Evolutionary conservation across 352 stramenopile genomes (phyloP).

Genomic region (Blastocystis sp.): DNA sequence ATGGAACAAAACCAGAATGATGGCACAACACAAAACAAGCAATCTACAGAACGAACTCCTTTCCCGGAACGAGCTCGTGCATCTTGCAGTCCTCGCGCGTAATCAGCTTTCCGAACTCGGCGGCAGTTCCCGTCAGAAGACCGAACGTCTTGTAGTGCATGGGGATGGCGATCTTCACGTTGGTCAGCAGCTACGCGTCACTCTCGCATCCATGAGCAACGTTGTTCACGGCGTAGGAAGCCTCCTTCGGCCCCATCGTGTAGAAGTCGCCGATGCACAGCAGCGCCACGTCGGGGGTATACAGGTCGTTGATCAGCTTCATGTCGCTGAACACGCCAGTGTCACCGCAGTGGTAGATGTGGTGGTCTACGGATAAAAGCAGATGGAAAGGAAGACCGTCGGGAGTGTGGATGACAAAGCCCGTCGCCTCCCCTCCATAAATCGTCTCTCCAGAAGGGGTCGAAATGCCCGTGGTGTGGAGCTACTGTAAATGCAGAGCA

Average conservation of each 20-base stretch:
- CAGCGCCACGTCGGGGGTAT: conserved; percentile 52
- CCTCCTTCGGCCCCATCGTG: conserved; percentile 64
- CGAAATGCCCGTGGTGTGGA: conserved; percentile 53
- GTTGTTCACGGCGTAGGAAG: conserved; percentile 64
- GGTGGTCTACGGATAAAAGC: conserved; percentile 51
- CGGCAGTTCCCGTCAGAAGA: conserved; percentile 51
- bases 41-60: conserved; percentile 14
- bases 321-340: conserved; percentile 68
- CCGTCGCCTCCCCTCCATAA: conserved; percentile 63
- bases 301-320: conserved; percentile 68
- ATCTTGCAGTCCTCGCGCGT: conserved; percentile 63
- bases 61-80: conserved; percentile 37
- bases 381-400: conserved; percentile 20
- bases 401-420: conserved; percentile 64
- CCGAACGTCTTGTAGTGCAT: conserved; percentile 69
- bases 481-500: neutral
- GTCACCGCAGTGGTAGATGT: conserved; percentile 69
- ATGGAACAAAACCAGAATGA: too few species aligned
- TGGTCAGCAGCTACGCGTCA: conserved; percentile 36
- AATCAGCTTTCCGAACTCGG: conserved; percentile 23
- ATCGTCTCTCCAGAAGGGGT: conserved; percentile 5
- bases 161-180: conserved; percentile 39
- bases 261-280: conserved; percentile 68
- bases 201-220: neutral
- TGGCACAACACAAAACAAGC: neutral